Evolutionary conservation across 345 rosid species (phyloP), one percentile per base, ranked within the genome.

Genomic region (Brassica carinata): DNA sequence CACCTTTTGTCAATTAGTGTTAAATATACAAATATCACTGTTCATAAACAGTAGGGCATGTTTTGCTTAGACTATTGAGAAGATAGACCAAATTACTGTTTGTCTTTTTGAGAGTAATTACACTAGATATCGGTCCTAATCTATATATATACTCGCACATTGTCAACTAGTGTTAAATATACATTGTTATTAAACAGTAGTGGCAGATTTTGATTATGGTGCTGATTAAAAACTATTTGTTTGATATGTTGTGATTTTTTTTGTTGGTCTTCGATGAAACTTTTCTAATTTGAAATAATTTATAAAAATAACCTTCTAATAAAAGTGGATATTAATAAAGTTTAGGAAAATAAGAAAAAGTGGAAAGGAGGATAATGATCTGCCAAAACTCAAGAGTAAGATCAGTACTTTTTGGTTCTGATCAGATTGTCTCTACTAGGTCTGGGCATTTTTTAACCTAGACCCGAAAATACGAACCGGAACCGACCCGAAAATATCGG

Each of bases 361-460:
- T 36, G 17, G 6, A 58, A 33, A 40, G 36, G 36, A 66, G 66
- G 36, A 79, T 73, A 77, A 30, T 13, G 74, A 79, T 45, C 74
- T 73, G 83, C 83, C 83, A 79, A 79, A 79, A 79, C 78, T 73
- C 64, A 73, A 31, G 57, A 31, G 74, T 27, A 64, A 26, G 31
- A 73, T 57, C 9, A 61, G 57, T 31, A 74, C 68, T 57, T 66
- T 64, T 67, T 58, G 15, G 55, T 45, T 79, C 83, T 73, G 83
- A 79, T 67, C 64, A 79, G 7, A 67, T 79, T 79, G 82, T 79
- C 82, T 67, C 78, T 18, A 73, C 77, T 72, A 72, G 26, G 26
- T 23, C 1, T 23, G 26, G 26, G 26, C 26, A 23, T 23, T 23
- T 23, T 23, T 23, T 23, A 23, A 23, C 26, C 26, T 23, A 23